Conservation (phyloP, 257 asterid genomes). For the Solanum sejunctum region DNA sequence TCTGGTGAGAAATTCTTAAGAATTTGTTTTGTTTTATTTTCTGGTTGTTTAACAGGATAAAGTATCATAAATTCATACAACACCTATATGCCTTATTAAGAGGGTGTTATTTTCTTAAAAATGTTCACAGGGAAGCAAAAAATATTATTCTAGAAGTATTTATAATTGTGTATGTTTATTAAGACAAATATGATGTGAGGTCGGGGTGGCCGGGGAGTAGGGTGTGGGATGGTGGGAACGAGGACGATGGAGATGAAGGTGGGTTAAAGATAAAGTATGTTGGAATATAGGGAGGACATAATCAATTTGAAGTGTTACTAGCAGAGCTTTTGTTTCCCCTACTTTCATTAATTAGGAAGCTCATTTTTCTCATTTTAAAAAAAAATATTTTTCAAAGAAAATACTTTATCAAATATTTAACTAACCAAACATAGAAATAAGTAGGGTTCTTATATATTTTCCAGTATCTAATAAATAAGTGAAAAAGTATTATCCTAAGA, state of each 20-base stretch:
- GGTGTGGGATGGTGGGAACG: background rate
- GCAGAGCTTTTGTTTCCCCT: background rate
- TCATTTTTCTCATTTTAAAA: too few relatives aligned
- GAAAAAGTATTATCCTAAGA: too few relatives aligned
- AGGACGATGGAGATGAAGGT: too few relatives aligned
- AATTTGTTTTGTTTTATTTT: background rate
- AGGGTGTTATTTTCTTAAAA: background rate
- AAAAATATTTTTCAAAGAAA: background rate
- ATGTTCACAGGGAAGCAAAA: background rate
- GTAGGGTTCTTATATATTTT: too few relatives aligned
- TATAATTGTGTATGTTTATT: background rate
- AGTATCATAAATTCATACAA: background rate
- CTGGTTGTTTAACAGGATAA: background rate
- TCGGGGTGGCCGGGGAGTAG: background rate
- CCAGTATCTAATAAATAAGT: too few relatives aligned
- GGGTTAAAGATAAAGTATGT: too few relatives aligned
- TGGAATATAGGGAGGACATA: background rate
- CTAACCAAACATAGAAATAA: background rate
- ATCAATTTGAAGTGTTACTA: background rate
- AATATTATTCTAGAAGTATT: background rate
- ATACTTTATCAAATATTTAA: accelerated
- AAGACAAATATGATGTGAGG: background rate
- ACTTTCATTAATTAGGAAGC: too few relatives aligned
- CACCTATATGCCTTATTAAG: background rate
- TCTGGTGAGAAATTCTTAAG: background rate